phyloP scores from a whole-genome alignment of 192 early-diverging fungal genomes.

The Borealophlyctis nickersoniae region DNA sequence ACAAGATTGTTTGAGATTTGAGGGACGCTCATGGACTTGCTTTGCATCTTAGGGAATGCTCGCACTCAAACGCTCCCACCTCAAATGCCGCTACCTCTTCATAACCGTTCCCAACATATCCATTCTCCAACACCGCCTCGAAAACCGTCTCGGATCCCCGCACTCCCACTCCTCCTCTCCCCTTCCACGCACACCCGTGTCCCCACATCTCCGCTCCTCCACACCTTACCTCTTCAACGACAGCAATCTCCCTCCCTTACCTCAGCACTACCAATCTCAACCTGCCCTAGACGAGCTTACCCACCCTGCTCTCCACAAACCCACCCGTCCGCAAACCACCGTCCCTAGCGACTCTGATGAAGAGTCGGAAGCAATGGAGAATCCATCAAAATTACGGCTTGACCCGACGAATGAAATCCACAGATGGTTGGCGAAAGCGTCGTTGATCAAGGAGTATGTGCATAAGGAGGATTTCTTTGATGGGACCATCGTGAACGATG shows the following conservation, averaged over 20 bases:
- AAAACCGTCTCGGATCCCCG: constrained; percentile 8
- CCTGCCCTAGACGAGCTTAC: no score
- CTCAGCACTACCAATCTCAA: neutral
- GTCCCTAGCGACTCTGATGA: no score
- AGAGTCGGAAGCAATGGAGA: neutral
- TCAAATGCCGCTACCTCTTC: constrained; percentile 44
- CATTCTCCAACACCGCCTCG: constrained; percentile 41
- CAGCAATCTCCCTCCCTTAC: neutral
- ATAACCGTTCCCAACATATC: constrained; percentile 45
- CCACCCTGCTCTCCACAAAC: neutral
- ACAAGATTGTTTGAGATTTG: no score
- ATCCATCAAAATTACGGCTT: constrained; percentile 3
- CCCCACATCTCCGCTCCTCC: neutral
- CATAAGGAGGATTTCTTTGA: constrained; percentile 32
- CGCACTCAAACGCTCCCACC: constrained; percentile 43
- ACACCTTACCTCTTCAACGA: neutral
- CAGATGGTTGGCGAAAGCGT: constrained; percentile 45
- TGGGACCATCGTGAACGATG: constrained; percentile 41
- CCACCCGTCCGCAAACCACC: neutral
- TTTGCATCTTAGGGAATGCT: constrained; percentile 39
- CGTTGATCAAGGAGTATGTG: constrained; percentile 6
- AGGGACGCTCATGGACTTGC: constrained; percentile 4
- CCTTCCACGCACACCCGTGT: neutral
- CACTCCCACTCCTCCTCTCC: constrained; percentile 6
- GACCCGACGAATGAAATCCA: constrained; percentile 29